Base-by-base conservation (phyloP, 805 yeast genomes). In the Saccharomycopsis oosterbeekiorum region DNA sequence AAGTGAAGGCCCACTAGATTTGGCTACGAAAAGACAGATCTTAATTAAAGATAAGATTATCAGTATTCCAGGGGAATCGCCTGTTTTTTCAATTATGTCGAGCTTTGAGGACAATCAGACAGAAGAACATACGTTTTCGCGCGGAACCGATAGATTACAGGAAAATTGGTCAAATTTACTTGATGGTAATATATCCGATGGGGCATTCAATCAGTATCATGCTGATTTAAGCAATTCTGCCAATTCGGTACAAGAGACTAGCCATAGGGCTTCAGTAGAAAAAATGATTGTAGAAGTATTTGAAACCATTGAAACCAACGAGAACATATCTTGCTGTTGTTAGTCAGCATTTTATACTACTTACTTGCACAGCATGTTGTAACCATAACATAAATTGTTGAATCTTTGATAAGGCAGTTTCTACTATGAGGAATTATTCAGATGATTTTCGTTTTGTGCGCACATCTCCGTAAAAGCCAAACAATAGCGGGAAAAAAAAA, bases 1-100 rank as follows among this genome's bases (percentile, higher is more conserved):
- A 0, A 76, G 79, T 24, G 85, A 84, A 43, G 89, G 90, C 0
- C 91, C 91, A 0, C 71, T 86, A 60, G 90, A 86, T 64, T 72
- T 86, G 12, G 85, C 84, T 0, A 74, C 88, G 62, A 70, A 86
- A 57, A 80, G 83, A 11, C 75, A 85, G 56, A 74, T 84, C 37
- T 68, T 82, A 60, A 81, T 86, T 0, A 76, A 81, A 74, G 90
- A 86, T 68, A 85, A 84, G 53, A 75, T 76, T 19, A 79, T 84
- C 82, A 80, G 78, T 59, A 79, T 84, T 1, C 88, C 90, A 0
- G 68, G 67, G n/a, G 69, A 34, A 39, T 21, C 51, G 24, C 59
- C 59, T 15, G 51, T 59, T 6, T 39, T 59, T 19, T 53, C 60
- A 17, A 50, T 55, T 14, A 24, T 47, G n/a, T 47, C 53, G 14